Evolutionary conservation across 2,329 filamentous ascomycete genomes (phyloP).

Genomic region (Botrytis deweyae): DNA sequence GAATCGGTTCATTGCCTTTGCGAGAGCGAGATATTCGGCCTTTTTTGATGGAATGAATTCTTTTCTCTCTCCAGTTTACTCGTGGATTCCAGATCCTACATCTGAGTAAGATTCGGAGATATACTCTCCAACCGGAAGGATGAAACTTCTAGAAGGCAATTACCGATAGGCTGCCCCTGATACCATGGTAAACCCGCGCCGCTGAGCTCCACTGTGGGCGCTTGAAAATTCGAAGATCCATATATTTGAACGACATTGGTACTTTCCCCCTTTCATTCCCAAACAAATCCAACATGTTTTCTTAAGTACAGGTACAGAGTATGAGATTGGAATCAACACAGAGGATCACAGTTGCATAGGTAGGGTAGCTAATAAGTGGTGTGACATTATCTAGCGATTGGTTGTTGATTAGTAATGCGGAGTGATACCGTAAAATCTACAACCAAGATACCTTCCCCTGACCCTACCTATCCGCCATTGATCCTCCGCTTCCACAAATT

Average conservation of each 20-base stretch:
- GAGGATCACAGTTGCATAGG: neutral
- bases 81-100: neutral
- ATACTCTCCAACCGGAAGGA: slow-evolving; percentile 10
- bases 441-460: neutral
- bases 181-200: slow-evolving; percentile 12
- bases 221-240: neutral
- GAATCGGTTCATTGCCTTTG: neutral
- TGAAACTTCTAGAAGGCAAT: slow-evolving; percentile 20
- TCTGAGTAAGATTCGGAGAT: slow-evolving; percentile 13
- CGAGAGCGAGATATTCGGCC: neutral
- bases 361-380: neutral
- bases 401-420: neutral
- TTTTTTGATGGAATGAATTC: neutral
- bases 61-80: neutral
- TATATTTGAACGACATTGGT: slow-evolving; percentile 4
- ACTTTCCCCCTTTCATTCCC: neutral
- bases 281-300: neutral
- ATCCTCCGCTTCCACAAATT: too few relatives aligned
- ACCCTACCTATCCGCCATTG: neutral
- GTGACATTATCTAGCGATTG: slow-evolving; percentile 1
- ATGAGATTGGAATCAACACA: neutral
- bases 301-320: neutral
- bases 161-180: slow-evolving; percentile 18
- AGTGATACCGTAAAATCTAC: neutral
- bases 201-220: slow-evolving; percentile 10